Evolutionary conservation across 768 basidiomycete genomes (phyloP).

Genomic region (Lactarius sanguifluus): DNA sequence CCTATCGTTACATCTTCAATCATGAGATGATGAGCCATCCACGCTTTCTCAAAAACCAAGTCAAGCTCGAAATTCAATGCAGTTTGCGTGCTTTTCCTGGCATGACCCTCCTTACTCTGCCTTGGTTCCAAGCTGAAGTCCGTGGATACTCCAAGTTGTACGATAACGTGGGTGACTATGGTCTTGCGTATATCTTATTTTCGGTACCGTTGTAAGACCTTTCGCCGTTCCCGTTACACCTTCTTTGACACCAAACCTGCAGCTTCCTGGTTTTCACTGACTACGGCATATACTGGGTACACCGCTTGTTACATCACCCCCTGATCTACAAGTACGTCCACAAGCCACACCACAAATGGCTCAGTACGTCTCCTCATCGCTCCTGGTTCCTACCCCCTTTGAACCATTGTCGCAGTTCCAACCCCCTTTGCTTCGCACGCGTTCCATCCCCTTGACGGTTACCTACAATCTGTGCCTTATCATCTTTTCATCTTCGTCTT

Average conservation of each 20-base stretch:
- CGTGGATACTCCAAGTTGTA: conserved; percentile 82
- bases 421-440: conserved; percentile 98
- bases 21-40: conserved; percentile 95
- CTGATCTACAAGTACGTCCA: conserved; percentile 86
- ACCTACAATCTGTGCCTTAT: conserved; percentile 91
- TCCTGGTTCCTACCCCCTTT: background rate
- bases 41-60: conserved; percentile 87
- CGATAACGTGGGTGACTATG: conserved; percentile 74
- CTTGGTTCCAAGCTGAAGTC: conserved; percentile 93
- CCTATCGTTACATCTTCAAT: conserved; percentile 88
- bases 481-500: conserved; percentile 89
- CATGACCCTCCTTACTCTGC: conserved; percentile 83
- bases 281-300: conserved; percentile 95
- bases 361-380: conserved; percentile 58
- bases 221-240: background rate
- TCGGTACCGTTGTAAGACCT: conserved; percentile 64
- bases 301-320: conserved; percentile 85
- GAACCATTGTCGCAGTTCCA: conserved; percentile 58
- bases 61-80: conserved; percentile 70
- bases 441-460: conserved; percentile 96
- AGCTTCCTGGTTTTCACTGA: conserved; percentile 89
- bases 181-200: conserved; percentile 67
- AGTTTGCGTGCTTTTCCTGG: conserved; percentile 77
- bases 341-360: conserved; percentile 99
- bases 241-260: conserved; percentile 25